Evolutionary conservation across 108 stramenopile genomes (phyloP), one percentile per base, ranked within the genome.

Genomic region (Asterionellopsis glacialis): DNA sequence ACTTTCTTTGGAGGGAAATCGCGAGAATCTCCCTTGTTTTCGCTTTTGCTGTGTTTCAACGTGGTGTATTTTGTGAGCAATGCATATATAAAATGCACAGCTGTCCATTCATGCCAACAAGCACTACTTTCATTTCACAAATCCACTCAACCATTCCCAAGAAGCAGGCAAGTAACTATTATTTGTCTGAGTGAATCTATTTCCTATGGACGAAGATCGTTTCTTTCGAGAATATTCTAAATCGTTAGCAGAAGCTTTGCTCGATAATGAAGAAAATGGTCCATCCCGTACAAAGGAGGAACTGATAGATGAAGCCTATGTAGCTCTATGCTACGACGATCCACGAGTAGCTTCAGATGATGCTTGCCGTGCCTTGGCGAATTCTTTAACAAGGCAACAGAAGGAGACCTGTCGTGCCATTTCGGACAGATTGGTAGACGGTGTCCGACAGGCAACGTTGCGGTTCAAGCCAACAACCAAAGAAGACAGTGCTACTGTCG

Each of bases 261-360:
- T 21, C 28, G 63, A 22, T 9, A 21, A 28, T 16, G 53, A 53
- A 53, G 15, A 51, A 0, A 26, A 28, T 13, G 24, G 13, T 10
- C 53, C 51, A 33, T 33, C 33, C 33, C 33, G 33, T 12, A 26
- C 33, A 33, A 16, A 19, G 18, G 63, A 52, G n/a, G 52, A 64
- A 21, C n/a, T 53, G 23, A 41, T 51, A 21, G 39, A 55, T 16
- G 53, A 69, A 23, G 61, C 68, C 0, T 69, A 69, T 27, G 1
- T 39, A 16, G 51, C 64, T 45, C 41, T 69, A 11, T 69, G 68
- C 33, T 55, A 40, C 21, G 68, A 69, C 28, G 61, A 69, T 40
- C 68, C 68, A 0, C 56, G 51, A 11, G 59, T 54, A n/a, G 51
- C 28, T 18, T 40, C 52, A 25, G 53, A 41, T 42, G 25, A 11